Evolutionary conservation across 2,329 filamentous ascomycete genomes (phyloP).

Genomic region (Rachicladosporium sp.): DNA sequence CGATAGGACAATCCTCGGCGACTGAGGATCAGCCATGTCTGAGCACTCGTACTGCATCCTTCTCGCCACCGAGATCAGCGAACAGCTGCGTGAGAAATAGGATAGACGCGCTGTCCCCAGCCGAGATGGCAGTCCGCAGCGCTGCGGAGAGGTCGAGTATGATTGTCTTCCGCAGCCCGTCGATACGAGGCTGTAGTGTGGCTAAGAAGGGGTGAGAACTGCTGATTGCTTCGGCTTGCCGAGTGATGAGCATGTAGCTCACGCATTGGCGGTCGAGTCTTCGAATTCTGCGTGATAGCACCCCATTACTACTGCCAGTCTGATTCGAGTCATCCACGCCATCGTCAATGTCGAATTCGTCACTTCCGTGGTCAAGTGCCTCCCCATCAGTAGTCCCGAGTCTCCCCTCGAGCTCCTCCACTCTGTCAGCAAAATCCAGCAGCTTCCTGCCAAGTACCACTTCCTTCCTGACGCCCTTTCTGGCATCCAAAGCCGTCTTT

Average conservation of each 20-base stretch:
- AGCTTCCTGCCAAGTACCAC: slow-evolving; percentile 52
- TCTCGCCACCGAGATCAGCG: slow-evolving; percentile 47
- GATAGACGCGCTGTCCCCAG: slow-evolving; percentile 30
- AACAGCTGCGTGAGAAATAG: slow-evolving; percentile 49
- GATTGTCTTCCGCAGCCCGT: slow-evolving; percentile 48
- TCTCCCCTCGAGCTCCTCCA: slow-evolving; percentile 51
- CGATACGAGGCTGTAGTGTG: slow-evolving; percentile 43
- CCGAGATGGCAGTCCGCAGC: slow-evolving; percentile 43
- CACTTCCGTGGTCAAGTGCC: slow-evolving; percentile 17
- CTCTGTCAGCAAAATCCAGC: slow-evolving; percentile 53
- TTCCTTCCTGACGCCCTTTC: slow-evolving; percentile 48
- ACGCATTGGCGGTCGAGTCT: slow-evolving; percentile 44
- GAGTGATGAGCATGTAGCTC: slow-evolving; percentile 45
- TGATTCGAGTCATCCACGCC: slow-evolving; percentile 24
- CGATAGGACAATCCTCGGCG: too few relatives aligned
- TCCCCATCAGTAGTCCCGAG: slow-evolving; percentile 32
- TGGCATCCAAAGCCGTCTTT: slow-evolving; percentile 49
- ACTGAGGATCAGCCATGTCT: slow-evolving; percentile 24
- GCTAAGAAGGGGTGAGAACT: slow-evolving; percentile 51
- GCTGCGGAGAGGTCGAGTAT: slow-evolving; percentile 53
- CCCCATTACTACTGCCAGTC: slow-evolving; percentile 7
- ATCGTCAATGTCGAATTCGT: slow-evolving; percentile 20
- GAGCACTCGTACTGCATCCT: slow-evolving; percentile 46
- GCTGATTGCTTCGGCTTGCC: slow-evolving; percentile 39
- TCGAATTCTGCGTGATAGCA: slow-evolving; percentile 11